These are phyloP conservation scores for Hygrophoropsis aurantiaca DNA, from an alignment of 768 basidiomycete genomes.

Conservation along the genomic window DNA sequence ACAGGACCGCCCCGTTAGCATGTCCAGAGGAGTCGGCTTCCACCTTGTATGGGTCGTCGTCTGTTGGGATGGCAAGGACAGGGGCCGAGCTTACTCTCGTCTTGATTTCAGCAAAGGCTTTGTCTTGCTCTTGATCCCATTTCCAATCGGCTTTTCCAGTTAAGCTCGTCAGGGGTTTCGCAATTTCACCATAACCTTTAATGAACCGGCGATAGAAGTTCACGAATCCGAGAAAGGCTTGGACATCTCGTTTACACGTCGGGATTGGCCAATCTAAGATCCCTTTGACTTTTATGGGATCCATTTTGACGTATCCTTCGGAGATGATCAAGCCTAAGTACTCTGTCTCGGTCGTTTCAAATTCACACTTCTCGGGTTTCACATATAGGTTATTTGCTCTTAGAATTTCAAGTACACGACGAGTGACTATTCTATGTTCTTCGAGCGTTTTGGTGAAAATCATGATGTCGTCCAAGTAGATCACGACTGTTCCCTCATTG, in stretches of 20 bases:
- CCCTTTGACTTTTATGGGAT: too few species aligned
- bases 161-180: too few species aligned
- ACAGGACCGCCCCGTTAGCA: conserved; percentile 30
- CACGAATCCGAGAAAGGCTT: too few species aligned
- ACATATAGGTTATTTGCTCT: conserved; percentile 31
- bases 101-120: too few species aligned
- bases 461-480: conserved; percentile 48
- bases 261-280: too few species aligned
- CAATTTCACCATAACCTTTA: too few species aligned
- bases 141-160: too few species aligned
- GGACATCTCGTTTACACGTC: too few species aligned
- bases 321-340: conserved; percentile 35
- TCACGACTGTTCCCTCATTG: conserved; percentile 35
- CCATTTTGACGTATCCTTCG: too few species aligned
- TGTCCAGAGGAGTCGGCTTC: conserved; percentile 31
- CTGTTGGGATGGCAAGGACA: conserved; percentile 17
- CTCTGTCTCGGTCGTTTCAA: conserved; percentile 20
- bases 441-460: conserved; percentile 24
- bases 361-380: conserved; percentile 39
- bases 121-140: too few species aligned
- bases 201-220: too few species aligned
- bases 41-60: conserved; percentile 15
- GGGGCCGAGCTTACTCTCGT: too few species aligned
- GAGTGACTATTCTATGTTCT: conserved; percentile 14
- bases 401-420: conserved; percentile 25